A percentile compares a stretch with the other conserved stretches of the same genome.
phyloP scores from a whole-genome alignment of 1,284 basidiomycete species.

The Moesziomyces antarcticus region DNA sequence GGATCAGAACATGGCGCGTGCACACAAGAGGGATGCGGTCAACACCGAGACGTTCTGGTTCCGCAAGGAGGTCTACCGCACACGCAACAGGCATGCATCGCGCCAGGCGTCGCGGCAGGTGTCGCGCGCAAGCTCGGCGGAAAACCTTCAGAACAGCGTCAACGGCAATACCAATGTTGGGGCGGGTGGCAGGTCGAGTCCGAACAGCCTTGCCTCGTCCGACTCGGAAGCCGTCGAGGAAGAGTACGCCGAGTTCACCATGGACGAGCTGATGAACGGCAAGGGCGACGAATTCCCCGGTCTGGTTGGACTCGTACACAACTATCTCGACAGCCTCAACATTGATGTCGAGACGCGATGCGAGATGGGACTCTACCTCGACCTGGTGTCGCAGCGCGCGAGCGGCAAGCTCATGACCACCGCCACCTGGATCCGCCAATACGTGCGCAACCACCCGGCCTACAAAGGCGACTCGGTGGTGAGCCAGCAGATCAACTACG shows the following conservation, averaged over 20 bases:
- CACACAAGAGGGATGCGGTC: conserved; percentile 85
- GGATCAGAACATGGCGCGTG: conserved; percentile 93
- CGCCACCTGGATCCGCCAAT: conserved; percentile 92
- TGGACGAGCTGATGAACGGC: conserved; percentile 94
- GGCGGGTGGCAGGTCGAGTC: conserved; percentile 17
- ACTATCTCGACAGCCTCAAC: conserved; percentile 89
- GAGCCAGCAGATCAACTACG: conserved; percentile 90
- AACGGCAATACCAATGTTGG: conserved; percentile 6
- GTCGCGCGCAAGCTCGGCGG: conserved; percentile 18
- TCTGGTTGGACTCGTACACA: conserved; percentile 82
- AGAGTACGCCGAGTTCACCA: conserved; percentile 90
- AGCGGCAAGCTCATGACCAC: conserved; percentile 91
- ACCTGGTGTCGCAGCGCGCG: conserved; percentile 73
- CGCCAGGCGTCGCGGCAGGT: conserved; percentile 45
- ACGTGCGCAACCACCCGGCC: conserved; percentile 85
- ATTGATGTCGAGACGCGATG: conserved; percentile 75
- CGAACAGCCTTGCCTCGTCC: conserved; percentile 27
- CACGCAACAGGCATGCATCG: conserved; percentile 69
- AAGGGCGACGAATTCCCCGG: conserved; percentile 84
- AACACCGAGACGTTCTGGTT: conserved; percentile 84
- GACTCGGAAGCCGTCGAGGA: conserved; percentile 69
- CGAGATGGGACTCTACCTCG: conserved; percentile 73
- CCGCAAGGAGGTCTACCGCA: conserved; percentile 80
- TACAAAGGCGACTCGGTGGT: conserved; percentile 94
- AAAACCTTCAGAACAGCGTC: conserved; percentile 15